phyloP scores from a whole-genome alignment of 768 basidiomycete species.

The Kwoniella sp. region DNA sequence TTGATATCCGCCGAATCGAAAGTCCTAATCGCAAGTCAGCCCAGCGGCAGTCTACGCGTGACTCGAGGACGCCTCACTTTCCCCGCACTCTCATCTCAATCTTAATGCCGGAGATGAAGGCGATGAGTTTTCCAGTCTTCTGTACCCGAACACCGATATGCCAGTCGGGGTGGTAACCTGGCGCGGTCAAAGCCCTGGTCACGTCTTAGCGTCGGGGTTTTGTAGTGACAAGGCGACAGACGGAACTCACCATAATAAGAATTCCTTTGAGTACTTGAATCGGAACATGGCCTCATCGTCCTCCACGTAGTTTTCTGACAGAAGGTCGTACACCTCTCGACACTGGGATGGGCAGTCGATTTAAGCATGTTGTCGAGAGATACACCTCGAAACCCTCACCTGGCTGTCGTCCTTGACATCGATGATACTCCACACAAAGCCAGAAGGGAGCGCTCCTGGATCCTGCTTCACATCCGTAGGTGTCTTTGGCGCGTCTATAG shows the following conservation, averaged over 20 bases:
- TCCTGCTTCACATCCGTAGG: constrained; percentile 78
- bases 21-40: constrained; percentile 52
- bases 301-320: constrained; percentile 93
- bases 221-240: not conserved
- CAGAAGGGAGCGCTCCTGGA: constrained; percentile 78
- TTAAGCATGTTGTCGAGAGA: not conserved
- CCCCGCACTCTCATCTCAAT: constrained; percentile 76
- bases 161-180: constrained; percentile 91
- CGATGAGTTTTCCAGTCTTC: constrained; percentile 87
- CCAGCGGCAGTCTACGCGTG: too few species aligned
- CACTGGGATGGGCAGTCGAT: constrained; percentile 62
- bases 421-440: constrained; percentile 84
- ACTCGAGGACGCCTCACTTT: constrained; percentile 60
- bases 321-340: constrained; percentile 84
- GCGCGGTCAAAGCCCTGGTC: constrained; percentile 83
- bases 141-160: constrained; percentile 89
- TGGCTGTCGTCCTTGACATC: constrained; percentile 73
- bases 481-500: constrained; percentile 76
- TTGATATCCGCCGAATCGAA: constrained; percentile 86
- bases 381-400: too few species aligned
- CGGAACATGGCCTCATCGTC: constrained; percentile 94
- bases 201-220: constrained; percentile 5
- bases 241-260: constrained; percentile 70
- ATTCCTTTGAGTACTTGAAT: constrained; percentile 92
- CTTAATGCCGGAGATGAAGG: constrained; percentile 92